Base-by-base conservation (phyloP, 2,329 filamentous ascomycete species). In the Ascochyta rabiei region DNA sequence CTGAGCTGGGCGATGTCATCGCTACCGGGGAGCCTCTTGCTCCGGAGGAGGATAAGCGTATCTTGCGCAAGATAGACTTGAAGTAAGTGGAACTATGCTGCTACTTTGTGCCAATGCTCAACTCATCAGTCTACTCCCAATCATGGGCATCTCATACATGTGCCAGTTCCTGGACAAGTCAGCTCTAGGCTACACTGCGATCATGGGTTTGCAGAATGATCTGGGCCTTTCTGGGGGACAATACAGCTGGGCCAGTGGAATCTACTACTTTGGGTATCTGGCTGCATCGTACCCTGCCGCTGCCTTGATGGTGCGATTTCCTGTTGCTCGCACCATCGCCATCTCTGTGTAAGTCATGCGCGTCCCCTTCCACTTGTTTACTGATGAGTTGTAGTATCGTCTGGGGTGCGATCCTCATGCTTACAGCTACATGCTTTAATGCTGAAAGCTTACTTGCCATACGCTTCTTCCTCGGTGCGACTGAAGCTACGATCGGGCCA, bases 261-360 rank as follows among this genome's bases (percentile, higher is more conserved):
- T 67, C 34, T 66, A 66, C 48, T 69, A 67, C 37, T 55, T 63
- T 38, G 59, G 64, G 37, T 75, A 73, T 55, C 59, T 76, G 12
- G 67, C 64, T 2, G 71, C 75, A 26, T 73, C 75, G 34, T 72
- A 75, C 28, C 72, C 72, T 6, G 68, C 73, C 37, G 79, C 73
- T 3, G 81, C 77, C 57, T 70, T 80, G 12, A 81, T 84, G 75
- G 81, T 84, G 61, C 74, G 78, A 12, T 68, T 83, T 2, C 81
- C 81, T 0, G 79, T 79, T 0, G 80, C 80, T 26, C 83, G 82
- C 6, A 79, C 80, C 2, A 56, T 62, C 44, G 47, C 53, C 10
- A 33, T 39, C 34, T 58, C 41, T 28, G 59, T 43, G 56, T 60
- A 39, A 47, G 51, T 23, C 31, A 35, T 42, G 12, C 41, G 7